A percentile compares a stretch with the other conserved stretches of the same genome.
phyloP scores from a whole-genome alignment of 2,329 filamentous ascomycete species.

The Bipolaris gigantea region DNA sequence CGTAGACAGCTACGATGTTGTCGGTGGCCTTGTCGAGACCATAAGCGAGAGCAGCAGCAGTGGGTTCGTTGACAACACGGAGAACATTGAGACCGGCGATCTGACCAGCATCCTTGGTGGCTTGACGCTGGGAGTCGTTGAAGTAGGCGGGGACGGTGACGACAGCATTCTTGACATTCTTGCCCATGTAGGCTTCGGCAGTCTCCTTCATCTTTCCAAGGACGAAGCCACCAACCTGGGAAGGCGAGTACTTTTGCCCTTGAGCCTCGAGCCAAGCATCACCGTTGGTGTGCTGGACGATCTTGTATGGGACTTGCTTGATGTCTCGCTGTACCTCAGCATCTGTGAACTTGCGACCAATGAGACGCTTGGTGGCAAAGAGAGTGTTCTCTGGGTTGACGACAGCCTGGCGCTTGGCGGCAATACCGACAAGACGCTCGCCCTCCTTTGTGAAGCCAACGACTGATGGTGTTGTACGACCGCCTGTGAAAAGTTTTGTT shows the following conservation, averaged over 20 bases:
- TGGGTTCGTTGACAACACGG: conserved; percentile 97
- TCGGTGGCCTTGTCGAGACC: conserved; percentile 94
- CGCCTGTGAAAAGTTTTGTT: conserved; percentile 57
- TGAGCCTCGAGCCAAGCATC: conserved; percentile 95
- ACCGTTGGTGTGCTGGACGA: conserved; percentile 93
- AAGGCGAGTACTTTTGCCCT: conserved; percentile 94
- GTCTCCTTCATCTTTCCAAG: conserved; percentile 99
- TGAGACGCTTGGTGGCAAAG: conserved; percentile 97
- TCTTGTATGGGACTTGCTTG: conserved; percentile 98
- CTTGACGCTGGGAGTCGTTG: conserved; percentile 97
- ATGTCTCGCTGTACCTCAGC: conserved; percentile 93
- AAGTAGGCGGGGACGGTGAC: conserved; percentile 98
- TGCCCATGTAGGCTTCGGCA: conserved; percentile 88
- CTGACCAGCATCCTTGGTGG: conserved; percentile 96
- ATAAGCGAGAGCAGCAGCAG: conserved; percentile 91
- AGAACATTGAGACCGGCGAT: conserved; percentile 95
- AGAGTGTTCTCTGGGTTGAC: conserved; percentile 99
- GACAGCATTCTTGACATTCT: conserved; percentile 90
- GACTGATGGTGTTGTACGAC: conserved; percentile 88
- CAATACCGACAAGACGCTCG: conserved; percentile 94
- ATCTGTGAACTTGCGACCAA: conserved; percentile 95
- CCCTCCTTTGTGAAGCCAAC: conserved; percentile 95
- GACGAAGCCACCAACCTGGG: conserved; percentile 96
- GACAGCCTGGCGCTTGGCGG: conserved; percentile 96
- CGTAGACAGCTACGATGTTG: conserved; percentile 89